Evolutionary conservation across 2,329 filamentous ascomycete genomes (phyloP).

Genomic region (Mariannaea sp.): DNA sequence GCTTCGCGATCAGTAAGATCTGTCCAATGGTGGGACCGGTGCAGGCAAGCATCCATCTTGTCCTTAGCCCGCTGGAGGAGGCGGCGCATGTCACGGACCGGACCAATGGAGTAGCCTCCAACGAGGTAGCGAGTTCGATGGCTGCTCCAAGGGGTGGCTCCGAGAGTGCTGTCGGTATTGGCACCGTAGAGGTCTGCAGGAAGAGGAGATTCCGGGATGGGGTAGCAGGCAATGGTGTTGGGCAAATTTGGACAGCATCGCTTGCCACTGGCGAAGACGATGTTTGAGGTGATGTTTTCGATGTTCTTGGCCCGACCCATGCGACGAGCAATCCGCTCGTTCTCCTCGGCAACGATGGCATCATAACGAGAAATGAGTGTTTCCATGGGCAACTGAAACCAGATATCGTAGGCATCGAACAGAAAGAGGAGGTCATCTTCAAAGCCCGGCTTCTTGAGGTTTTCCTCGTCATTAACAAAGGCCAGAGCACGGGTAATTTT

Average conservation of each 20-base stretch:
- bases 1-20: slow-evolving; percentile 19
- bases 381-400: slow-evolving; percentile 42
- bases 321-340: slow-evolving; percentile 28
- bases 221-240: slow-evolving; percentile 35
- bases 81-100: slow-evolving; percentile 30
- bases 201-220: slow-evolving; percentile 37
- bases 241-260: slow-evolving; percentile 36
- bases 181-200: slow-evolving; percentile 29
- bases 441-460: slow-evolving; percentile 25
- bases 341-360: slow-evolving; percentile 31
- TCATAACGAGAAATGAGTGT: slow-evolving; percentile 36
- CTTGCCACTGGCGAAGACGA: slow-evolving; percentile 39
- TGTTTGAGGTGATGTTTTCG: slow-evolving; percentile 30
- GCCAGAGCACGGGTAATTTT: slow-evolving; percentile 38
- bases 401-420: slow-evolving; percentile 41
- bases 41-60: slow-evolving; percentile 30
- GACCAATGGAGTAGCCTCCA: slow-evolving; percentile 36
- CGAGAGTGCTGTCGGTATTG: slow-evolving; percentile 33
- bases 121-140: slow-evolving; percentile 37
- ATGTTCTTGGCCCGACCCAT: slow-evolving; percentile 32
- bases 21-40: slow-evolving; percentile 8
- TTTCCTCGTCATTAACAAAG: slow-evolving; percentile 34
- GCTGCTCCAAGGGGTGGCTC: slow-evolving; percentile 21
- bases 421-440: slow-evolving; percentile 40
- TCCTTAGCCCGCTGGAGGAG: slow-evolving; percentile 31